phyloP scores from a whole-genome alignment of 345 rosid species.

The Kernera saxatilis region DNA sequence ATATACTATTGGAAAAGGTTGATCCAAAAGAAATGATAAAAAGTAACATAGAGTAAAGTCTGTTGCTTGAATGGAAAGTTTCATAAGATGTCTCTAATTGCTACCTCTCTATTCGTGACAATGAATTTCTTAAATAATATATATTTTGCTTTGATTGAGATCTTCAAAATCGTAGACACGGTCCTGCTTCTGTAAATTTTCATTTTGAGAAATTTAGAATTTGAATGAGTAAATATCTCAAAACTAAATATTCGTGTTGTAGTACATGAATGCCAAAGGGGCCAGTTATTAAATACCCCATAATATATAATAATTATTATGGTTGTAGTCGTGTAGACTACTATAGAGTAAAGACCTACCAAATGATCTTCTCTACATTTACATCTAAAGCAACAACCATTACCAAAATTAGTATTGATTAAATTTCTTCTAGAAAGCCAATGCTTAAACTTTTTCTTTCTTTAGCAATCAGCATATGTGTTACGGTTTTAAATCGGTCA shows the following conservation, averaged over 20 bases:
- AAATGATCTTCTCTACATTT: not conserved
- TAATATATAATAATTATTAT: not conserved
- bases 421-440: not conserved
- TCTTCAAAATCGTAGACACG: not conserved
- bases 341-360: not conserved
- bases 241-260: not conserved
- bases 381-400: constrained; percentile 5
- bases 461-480: not conserved
- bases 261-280: not conserved
- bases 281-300: not conserved
- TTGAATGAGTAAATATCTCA: not conserved
- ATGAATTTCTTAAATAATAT: not conserved
- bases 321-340: not conserved
- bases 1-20: not conserved
- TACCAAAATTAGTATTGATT: not conserved
- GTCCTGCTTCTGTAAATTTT: not conserved
- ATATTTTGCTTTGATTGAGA: not conserved
- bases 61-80: constrained; percentile 11
- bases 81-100: not conserved
- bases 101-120: not conserved
- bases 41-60: not conserved
- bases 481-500: no score
- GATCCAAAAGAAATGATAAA: constrained; percentile 3
- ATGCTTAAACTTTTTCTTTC: not conserved
- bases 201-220: no score